Conservation (phyloP, 2,329 filamentous ascomycete genomes). For the Zymoseptoria brevis region DNA sequence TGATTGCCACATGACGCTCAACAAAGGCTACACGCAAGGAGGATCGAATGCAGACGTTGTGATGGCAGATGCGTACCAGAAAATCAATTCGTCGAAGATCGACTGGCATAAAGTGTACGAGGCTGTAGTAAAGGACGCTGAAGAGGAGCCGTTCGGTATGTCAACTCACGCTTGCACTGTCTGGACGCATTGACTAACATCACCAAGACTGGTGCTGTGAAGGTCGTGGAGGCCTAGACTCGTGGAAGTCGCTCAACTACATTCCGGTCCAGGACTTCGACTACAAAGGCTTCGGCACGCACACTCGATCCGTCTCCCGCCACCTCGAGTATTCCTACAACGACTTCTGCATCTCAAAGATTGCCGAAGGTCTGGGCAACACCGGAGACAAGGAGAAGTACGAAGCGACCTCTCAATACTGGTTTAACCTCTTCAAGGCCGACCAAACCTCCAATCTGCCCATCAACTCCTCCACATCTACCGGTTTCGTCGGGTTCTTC, state of each 20-base stretch:
- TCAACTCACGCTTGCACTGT: background rate
- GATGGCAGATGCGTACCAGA: constrained; percentile 63
- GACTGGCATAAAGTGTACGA: constrained; percentile 57
- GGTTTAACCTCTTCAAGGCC: constrained; percentile 57
- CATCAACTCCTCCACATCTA: constrained; percentile 32
- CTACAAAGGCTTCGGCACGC: constrained; percentile 40
- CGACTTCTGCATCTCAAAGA: constrained; percentile 35
- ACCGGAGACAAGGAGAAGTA: constrained; percentile 37
- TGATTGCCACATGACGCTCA: constrained; percentile 60
- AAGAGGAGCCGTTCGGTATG: constrained; percentile 35
- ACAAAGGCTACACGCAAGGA: constrained; percentile 60
- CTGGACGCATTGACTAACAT: background rate
- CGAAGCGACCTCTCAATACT: constrained; percentile 50
- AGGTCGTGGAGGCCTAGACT: constrained; percentile 59
- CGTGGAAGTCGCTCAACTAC: constrained; percentile 58
- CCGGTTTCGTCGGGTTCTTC: constrained; percentile 58
- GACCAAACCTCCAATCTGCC: constrained; percentile 49
- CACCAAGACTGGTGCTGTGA: constrained; percentile 49
- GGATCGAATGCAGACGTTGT: constrained; percentile 66
- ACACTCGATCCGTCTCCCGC: constrained; percentile 46
- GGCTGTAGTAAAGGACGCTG: constrained; percentile 60
- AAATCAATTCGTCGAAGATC: constrained; percentile 54
- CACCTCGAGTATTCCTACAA: constrained; percentile 45
- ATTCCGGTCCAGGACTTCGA: constrained; percentile 45
- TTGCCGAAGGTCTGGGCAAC: constrained; percentile 38